Evolutionary conservation across 1,284 basidiomycete species (phyloP).

Genomic region (Flammula alnicola): DNA sequence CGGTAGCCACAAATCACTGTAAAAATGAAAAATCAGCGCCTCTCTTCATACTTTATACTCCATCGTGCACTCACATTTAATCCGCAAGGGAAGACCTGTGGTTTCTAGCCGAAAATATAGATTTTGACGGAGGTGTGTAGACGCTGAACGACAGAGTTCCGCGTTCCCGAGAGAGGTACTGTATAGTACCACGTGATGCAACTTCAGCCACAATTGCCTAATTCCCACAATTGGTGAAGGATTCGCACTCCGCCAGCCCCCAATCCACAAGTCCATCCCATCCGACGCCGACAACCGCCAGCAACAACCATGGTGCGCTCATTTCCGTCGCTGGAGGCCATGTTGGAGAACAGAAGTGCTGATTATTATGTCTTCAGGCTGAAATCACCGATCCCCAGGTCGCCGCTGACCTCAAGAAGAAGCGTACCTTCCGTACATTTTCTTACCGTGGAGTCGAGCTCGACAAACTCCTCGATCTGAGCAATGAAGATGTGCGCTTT

Average conservation of each 20-base stretch:
- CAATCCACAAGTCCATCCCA: constrained; percentile 29
- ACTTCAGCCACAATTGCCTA: constrained; percentile 42
- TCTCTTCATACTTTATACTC: not conserved
- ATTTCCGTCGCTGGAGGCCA: constrained; percentile 5
- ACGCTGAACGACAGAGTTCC: constrained; percentile 16
- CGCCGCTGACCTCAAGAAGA: constrained; percentile 96
- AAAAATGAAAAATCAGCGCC: constrained; percentile 15
- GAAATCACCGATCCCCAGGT: constrained; percentile 88
- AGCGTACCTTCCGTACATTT: constrained; percentile 98
- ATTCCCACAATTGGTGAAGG: constrained; percentile 31
- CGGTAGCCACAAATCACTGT: constrained; percentile 90
- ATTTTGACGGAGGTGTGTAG: constrained; percentile 25
- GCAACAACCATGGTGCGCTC: constrained; percentile 59
- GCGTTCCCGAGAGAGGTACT: constrained; percentile 40
- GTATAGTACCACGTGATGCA: constrained; percentile 59
- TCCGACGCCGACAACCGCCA: constrained; percentile 37
- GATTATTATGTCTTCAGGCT: constrained; percentile 52
- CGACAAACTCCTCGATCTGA: constrained; percentile 95
- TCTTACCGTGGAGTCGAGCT: constrained; percentile 98
- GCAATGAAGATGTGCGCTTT: constrained; percentile 87
- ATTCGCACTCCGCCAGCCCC: constrained; percentile 48
- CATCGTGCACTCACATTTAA: constrained; percentile 56
- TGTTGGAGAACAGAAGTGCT: constrained; percentile 10
- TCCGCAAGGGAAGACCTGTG: constrained; percentile 87
- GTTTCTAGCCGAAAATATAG: constrained; percentile 75